A percentile compares a stretch with the other conserved stretches of the same genome.
Evolutionary conservation across 1,139 yeast species (phyloP).

Genomic region (Zygoascus hellenicus): DNA sequence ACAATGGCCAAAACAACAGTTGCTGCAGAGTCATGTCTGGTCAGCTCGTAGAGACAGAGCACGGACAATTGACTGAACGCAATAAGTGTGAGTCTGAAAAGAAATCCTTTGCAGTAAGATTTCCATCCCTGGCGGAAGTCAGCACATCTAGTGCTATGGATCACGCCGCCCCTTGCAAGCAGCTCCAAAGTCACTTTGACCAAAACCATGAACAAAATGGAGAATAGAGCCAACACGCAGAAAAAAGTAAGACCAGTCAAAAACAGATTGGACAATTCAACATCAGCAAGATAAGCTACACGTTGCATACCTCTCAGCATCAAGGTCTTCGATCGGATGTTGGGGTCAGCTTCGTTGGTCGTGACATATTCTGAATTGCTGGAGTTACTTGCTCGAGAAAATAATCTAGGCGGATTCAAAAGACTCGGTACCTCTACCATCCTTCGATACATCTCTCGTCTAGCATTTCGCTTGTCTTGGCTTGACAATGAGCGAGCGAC

Average conservation of each 20-base stretch:
- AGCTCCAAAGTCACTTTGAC: slow-evolving; percentile 75
- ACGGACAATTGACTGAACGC: slow-evolving; percentile 84
- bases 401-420: slow-evolving; percentile 13
- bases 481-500: slow-evolving; percentile 35
- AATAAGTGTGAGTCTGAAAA: slow-evolving; percentile 73
- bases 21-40: slow-evolving; percentile 78
- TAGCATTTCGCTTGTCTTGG: slow-evolving; percentile 13
- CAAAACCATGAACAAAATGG: slow-evolving; percentile 57
- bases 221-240: slow-evolving; percentile 67
- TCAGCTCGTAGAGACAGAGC: slow-evolving; percentile 84
- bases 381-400: slow-evolving; percentile 41
- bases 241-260: slow-evolving; percentile 83
- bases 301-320: slow-evolving; percentile 88
- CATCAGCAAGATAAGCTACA: slow-evolving; percentile 76
- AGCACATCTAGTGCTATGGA: slow-evolving; percentile 56
- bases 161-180: slow-evolving; percentile 51
- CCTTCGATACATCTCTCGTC: slow-evolving; percentile 2
- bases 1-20: slow-evolving; percentile 72
- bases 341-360: slow-evolving; percentile 58
- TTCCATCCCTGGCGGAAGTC: slow-evolving; percentile 82
- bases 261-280: slow-evolving; percentile 80
- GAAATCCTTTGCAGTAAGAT: slow-evolving; percentile 75
- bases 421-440: slow-evolving; percentile 12
- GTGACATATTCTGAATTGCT: slow-evolving; percentile 56
- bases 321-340: slow-evolving; percentile 57